These are phyloP conservation scores for Triangularia setosa DNA, from an alignment of 2,329 filamentous ascomycete genomes.

Conservation along the genomic window DNA sequence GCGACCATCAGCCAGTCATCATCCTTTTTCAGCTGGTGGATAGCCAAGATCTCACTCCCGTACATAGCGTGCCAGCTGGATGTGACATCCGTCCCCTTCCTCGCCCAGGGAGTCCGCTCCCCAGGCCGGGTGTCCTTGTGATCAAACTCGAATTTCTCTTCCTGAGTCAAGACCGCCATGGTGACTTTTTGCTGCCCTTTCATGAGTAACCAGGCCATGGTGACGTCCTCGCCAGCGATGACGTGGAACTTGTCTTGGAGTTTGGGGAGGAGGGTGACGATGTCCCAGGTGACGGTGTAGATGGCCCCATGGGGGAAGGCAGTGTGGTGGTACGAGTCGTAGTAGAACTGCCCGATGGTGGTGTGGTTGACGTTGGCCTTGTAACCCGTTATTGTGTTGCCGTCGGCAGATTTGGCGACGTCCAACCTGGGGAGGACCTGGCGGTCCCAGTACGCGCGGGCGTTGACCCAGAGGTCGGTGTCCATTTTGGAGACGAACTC, in stretches of 20 bases:
- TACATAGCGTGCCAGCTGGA: slow-evolving; percentile 3
- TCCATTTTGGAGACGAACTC: slow-evolving; percentile 10
- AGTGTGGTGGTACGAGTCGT: not conserved
- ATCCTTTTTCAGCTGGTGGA: slow-evolving; percentile 3
- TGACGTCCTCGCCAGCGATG: slow-evolving; percentile 5
- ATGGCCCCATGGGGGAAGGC: slow-evolving; percentile 1
- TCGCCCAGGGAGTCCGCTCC: not conserved
- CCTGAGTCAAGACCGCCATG: not conserved
- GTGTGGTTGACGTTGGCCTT: not conserved
- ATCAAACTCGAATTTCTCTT: slow-evolving; percentile 6
- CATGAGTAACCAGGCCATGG: slow-evolving; percentile 8
- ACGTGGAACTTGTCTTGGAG: not conserved
- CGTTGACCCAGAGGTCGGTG: slow-evolving; percentile 7
- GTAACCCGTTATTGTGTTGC: not conserved
- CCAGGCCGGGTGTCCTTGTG: slow-evolving; percentile 1
- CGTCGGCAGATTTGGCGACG: not conserved
- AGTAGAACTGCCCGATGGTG: not conserved
- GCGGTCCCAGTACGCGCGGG: not conserved
- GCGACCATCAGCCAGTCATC: slow-evolving; percentile 4
- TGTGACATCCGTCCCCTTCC: not conserved
- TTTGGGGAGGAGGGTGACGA: not conserved
- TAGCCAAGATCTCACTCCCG: not conserved
- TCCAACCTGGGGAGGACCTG: not conserved
- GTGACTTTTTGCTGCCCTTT: slow-evolving; percentile 6
- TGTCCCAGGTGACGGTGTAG: slow-evolving; percentile 2